Conservation (phyloP, 495 filamentous ascomycete species). For the Aspergillus sclerotioniger region DNA sequence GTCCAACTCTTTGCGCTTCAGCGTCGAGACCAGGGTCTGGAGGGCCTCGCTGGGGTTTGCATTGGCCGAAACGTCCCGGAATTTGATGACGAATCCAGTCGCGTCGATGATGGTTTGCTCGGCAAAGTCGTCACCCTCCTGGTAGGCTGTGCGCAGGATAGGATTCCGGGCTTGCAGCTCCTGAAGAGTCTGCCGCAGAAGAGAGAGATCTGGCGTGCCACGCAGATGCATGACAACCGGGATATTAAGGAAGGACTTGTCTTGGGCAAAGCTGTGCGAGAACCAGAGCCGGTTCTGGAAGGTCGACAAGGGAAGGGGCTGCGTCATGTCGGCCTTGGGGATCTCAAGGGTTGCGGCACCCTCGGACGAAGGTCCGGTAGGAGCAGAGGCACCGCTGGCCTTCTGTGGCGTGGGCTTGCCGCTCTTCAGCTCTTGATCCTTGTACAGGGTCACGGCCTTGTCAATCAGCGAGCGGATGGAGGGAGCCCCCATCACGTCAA, state of each 20-base stretch:
- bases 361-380: neutral
- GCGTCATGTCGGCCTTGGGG: constrained; percentile 15
- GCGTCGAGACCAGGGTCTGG: neutral
- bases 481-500: constrained; percentile 23
- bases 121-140: neutral
- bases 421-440: neutral
- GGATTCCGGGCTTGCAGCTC: constrained; percentile 13
- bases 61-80: neutral
- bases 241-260: constrained; percentile 37
- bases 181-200: constrained; percentile 9
- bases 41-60: neutral
- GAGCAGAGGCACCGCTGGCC: neutral
- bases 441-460: constrained; percentile 7
- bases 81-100: neutral
- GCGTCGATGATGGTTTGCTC: neutral
- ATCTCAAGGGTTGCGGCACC: neutral
- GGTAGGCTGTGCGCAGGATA: neutral
- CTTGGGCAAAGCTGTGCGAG: constrained; percentile 26
- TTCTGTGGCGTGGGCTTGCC: neutral
- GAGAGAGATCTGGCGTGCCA: constrained; percentile 21
- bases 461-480: constrained; percentile 20
- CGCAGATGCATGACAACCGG: constrained; percentile 20
- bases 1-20: constrained; percentile 10
- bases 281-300: constrained; percentile 29
- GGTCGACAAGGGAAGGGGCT: constrained; percentile 22